phyloP scores from a whole-genome alignment of 148 eudicot species.

The Salicornia ramosissima region DNA sequence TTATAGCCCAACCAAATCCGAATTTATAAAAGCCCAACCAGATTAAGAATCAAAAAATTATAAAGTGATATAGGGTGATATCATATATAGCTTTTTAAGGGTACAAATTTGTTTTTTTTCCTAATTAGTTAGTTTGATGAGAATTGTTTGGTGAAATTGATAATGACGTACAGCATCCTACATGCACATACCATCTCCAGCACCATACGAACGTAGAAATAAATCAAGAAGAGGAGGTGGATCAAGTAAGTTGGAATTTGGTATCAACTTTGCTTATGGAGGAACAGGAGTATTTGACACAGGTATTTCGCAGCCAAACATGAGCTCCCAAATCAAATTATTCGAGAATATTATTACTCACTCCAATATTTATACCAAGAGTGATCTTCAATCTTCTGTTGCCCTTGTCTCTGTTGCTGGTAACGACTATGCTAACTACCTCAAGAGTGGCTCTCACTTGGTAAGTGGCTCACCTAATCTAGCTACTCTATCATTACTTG shows the following conservation, averaged over 20 bases:
- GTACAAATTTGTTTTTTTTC: too few relatives aligned
- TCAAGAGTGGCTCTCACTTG: conserved; percentile 26
- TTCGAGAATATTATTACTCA: conserved; percentile 29
- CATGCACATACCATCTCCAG: conserved; percentile 32
- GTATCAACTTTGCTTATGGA: conserved; percentile 65
- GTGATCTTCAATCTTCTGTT: conserved; percentile 36
- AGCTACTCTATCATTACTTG: not conserved
- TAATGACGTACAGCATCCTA: conserved; percentile 25
- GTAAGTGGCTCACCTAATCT: conserved; percentile 23
- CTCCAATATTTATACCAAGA: conserved; percentile 25
- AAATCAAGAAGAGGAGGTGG: conserved; percentile 15
- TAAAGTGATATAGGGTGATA: too few relatives aligned
- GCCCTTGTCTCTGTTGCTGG: conserved; percentile 45
- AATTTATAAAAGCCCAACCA: too few relatives aligned
- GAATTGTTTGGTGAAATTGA: not conserved
- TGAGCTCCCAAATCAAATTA: conserved; percentile 34
- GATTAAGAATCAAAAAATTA: too few relatives aligned
- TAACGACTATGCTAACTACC: conserved; percentile 48
- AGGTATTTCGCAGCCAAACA: conserved; percentile 36
- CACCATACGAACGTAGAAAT: conserved; percentile 41
- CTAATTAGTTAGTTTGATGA: too few relatives aligned
- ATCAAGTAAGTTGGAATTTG: conserved; percentile 21
- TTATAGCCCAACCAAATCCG: too few relatives aligned
- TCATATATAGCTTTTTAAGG: too few relatives aligned
- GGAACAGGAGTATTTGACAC: conserved; percentile 77